Base-by-base conservation (phyloP, 164 flowering plant genomes). In the Nelumbo lutea region DNA sequence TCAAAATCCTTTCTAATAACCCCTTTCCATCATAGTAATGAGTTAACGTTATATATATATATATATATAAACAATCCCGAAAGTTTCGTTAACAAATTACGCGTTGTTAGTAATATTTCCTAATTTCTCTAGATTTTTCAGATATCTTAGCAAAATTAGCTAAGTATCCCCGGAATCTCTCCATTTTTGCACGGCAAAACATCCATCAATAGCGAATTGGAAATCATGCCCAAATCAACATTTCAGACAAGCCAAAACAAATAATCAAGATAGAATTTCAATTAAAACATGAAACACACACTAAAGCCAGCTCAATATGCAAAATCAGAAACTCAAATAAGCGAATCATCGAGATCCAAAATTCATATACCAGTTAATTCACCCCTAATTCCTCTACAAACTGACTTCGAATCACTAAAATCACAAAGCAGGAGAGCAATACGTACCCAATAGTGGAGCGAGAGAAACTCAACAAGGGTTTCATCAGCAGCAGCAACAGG, bases 391-490 rank as follows among this genome's bases (percentile, higher is more conserved):
- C 27, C 27, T 27, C 27, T 27, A 27, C 27, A 27, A 27, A 27
- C 27, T 27, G 27, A 27, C 27, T 27, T 27, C 27, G 27, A 27
- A 27, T 27, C 27, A 27, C 27, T 27, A 41, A 45, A 40, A 58
- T 9, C 62, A 55, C 4, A 53, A 58, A 15, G 3, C 0, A n/a
- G 27, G 10, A n/a, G 10, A 59, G 9, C 42, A 44, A 62, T 61
- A 74, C 71, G 64, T 76, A 93, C 98, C 98, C 98, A 95, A 68
- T 90, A 95, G 2, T 86, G 88, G 61, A 90, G 86, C 71, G 98
- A 91, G 41, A 88, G 83, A 47, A 80, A 82, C 47, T 91, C 95
- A 6, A 81, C 82, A 1, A 76, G 79, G 62, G 87, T 53, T 52
- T 79, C 81, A 13, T 73, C 65, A 11, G 66, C 76, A 13, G 80